A percentile compares a stretch with the other conserved stretches of the same genome.
These are phyloP conservation scores for Quercus variabilis DNA, from an alignment of 306 rosid genomes.

Conservation along the genomic window DNA sequence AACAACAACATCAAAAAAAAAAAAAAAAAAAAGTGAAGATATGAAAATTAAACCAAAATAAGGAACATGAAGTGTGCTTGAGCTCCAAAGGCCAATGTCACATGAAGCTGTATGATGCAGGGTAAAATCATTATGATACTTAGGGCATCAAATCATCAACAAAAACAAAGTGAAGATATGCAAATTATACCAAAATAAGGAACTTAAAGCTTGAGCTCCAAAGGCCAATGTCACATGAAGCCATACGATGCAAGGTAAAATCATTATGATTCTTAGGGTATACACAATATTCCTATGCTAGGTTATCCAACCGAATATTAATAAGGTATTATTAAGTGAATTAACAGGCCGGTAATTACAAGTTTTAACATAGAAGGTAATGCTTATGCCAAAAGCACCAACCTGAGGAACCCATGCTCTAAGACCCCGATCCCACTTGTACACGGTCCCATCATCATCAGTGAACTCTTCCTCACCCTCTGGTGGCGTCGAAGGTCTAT, in stretches of 20 bases:
- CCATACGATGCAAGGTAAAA: background rate
- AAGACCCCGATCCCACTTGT: slow-evolving; percentile 76
- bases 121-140: background rate
- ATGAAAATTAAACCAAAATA: too few relatives aligned
- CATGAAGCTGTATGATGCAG: background rate
- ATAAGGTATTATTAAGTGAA: background rate
- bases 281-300: background rate
- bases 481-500: slow-evolving; percentile 87
- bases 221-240: background rate
- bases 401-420: slow-evolving; percentile 98
- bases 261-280: background rate
- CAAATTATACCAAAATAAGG: too few relatives aligned
- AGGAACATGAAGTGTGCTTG: too few relatives aligned
- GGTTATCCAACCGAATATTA: background rate
- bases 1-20: background rate
- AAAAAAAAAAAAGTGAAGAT: background rate
- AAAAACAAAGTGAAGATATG: background rate
- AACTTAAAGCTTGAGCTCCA: background rate
- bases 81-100: background rate
- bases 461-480: slow-evolving; percentile 95
- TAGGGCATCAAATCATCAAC: background rate
- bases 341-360: background rate
- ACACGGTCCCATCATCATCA: slow-evolving; percentile 89
- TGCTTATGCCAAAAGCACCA: slow-evolving; percentile 18
- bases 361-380: background rate